Evolutionary conservation across 1,284 basidiomycete genomes (phyloP).

Genomic region (Microbotryum saponariae): DNA sequence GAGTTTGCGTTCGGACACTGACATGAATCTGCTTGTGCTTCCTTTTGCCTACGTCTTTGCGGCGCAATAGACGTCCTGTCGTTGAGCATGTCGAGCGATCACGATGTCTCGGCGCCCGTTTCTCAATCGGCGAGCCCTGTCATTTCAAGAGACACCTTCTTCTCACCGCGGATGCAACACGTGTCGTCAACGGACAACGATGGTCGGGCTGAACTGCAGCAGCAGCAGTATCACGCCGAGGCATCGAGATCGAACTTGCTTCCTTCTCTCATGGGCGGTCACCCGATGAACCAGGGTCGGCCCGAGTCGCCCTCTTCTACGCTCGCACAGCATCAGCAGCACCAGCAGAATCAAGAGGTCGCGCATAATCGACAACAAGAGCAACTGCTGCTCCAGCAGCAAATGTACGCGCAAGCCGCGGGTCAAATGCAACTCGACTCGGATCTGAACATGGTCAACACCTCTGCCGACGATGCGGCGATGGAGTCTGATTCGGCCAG

Average conservation of each 20-base stretch:
- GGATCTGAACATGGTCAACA: conserved; percentile 10
- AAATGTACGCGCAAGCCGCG: background rate
- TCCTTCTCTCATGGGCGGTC: no score
- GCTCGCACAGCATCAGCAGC: conserved; percentile 9
- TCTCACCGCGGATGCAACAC: conserved; percentile 1
- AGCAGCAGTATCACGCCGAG: conserved; percentile 2
- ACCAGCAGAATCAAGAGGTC: background rate
- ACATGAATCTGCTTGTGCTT: background rate
- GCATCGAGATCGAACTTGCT: no score
- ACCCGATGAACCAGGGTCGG: background rate
- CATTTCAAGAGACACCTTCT: background rate
- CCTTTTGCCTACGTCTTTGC: background rate
- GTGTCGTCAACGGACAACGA: background rate
- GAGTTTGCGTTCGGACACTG: background rate
- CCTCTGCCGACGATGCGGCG: background rate
- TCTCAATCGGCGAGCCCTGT: background rate
- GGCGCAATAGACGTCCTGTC: background rate
- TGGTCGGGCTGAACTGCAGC: background rate
- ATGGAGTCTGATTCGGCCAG: conserved; percentile 13
- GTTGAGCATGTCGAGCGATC: background rate
- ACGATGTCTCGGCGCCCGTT: background rate
- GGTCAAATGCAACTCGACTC: conserved; percentile 1
- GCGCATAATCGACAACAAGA: conserved; percentile 1
- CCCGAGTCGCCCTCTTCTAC: conserved; percentile 13
- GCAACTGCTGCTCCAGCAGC: background rate